Percentiles rank a stretch among this genome's conserved stretches.
Conservation (phyloP, 768 basidiomycete genomes). For the Collybiopsis confluens region DNA sequence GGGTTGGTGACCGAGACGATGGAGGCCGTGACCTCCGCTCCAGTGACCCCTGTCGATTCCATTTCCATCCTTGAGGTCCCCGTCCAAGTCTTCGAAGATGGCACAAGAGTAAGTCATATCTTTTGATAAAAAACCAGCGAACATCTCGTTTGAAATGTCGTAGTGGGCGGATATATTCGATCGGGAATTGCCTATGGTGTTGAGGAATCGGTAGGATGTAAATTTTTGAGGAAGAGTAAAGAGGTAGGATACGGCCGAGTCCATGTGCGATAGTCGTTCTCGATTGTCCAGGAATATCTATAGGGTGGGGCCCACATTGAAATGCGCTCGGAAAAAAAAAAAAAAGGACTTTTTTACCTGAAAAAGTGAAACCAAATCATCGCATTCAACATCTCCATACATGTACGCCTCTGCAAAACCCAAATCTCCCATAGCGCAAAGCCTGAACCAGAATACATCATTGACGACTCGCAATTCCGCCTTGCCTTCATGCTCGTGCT, state of each 20-base stretch:
- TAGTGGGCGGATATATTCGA: constrained; percentile 75
- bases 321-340: neutral
- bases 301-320: neutral
- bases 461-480: constrained; percentile 46
- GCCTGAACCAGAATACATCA: constrained; percentile 55
- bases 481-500: constrained; percentile 21
- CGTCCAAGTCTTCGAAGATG: constrained; percentile 63
- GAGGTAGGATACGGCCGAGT: constrained; percentile 47
- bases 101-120: constrained; percentile 81
- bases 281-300: constrained; percentile 67
- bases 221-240: constrained; percentile 51
- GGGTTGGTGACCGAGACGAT: constrained; percentile 20
- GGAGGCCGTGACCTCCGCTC: constrained; percentile 33
- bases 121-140: constrained; percentile 54
- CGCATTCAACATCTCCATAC: constrained; percentile 70
- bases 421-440: constrained; percentile 59
- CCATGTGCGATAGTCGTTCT: constrained; percentile 43
- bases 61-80: constrained; percentile 33
- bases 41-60: constrained; percentile 23
- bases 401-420: constrained; percentile 78
- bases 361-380: constrained; percentile 62
- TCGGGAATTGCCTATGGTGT: constrained; percentile 59
- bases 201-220: constrained; percentile 58
- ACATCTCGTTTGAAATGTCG: constrained; percentile 77
- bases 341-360: constrained; percentile 36